phyloP scores from a whole-genome alignment of 2,329 filamentous ascomycete species.

The Hymenoscyphus fructigenus region DNA sequence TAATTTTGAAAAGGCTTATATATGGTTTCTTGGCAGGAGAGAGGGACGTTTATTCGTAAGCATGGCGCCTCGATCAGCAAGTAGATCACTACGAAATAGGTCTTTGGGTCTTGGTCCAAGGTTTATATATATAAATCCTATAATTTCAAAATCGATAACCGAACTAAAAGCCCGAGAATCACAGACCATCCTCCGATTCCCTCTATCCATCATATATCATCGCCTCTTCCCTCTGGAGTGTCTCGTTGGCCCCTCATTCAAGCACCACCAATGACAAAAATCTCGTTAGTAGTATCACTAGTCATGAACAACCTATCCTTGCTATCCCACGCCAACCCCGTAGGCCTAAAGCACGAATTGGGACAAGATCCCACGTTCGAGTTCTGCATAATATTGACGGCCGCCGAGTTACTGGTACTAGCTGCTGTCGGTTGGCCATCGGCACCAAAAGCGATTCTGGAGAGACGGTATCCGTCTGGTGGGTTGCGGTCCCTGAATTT shows the following conservation, averaged over 20 bases:
- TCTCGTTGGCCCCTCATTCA: background rate
- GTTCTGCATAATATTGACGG: constrained; percentile 57
- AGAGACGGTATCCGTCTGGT: constrained; percentile 49
- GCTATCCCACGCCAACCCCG: constrained; percentile 53
- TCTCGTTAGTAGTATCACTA: constrained; percentile 23
- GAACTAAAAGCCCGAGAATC: no score
- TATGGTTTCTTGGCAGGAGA: no score
- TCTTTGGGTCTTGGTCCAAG: no score
- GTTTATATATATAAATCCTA: no score
- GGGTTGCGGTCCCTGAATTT: constrained; percentile 50
- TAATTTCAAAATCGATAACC: no score
- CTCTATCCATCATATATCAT: no score
- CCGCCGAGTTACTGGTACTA: constrained; percentile 4
- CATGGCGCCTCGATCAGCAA: no score
- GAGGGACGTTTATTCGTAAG: no score
- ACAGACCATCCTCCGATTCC: no score
- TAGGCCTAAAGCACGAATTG: constrained; percentile 59
- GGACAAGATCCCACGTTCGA: constrained; percentile 53
- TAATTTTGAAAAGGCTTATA: no score
- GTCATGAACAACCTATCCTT: constrained; percentile 23
- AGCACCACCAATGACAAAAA: constrained; percentile 60
- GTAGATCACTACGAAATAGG: no score
- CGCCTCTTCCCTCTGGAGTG: no score
- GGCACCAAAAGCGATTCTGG: constrained; percentile 42
- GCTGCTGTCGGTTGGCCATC: constrained; percentile 43